Evolutionary conservation across 305 asterid species (phyloP).

Genomic region (Fraxinus paxiana): DNA sequence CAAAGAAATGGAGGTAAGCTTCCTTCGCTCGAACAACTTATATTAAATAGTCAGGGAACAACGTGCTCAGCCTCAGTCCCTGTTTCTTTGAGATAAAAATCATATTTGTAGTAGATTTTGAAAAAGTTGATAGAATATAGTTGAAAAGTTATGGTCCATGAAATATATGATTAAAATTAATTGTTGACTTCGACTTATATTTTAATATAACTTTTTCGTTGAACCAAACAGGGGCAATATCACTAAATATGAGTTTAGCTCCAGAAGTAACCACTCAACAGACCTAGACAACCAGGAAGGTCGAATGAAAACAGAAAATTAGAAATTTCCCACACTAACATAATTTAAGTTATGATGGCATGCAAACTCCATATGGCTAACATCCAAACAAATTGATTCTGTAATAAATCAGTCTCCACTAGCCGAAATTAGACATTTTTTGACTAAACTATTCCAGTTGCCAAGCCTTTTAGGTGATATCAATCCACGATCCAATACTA

Average conservation of each 20-base stretch:
- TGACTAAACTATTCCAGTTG: neutral
- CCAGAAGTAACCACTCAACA: neutral
- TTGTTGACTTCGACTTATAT: neutral
- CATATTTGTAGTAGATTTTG: neutral
- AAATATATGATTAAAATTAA: neutral
- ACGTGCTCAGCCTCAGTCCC: neutral
- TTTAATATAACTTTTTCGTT: neutral
- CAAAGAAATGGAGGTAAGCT: neutral
- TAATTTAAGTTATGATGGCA: neutral
- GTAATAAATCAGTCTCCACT: neutral
- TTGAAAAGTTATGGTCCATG: neutral
- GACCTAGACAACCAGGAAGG: neutral
- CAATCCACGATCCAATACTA: neutral
- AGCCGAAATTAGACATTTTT: neutral
- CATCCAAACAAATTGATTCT: slow-evolving; percentile 9
- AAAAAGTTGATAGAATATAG: neutral
- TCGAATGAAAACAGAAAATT: neutral
- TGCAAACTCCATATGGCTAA: slow-evolving; percentile 7
- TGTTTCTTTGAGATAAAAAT: neutral
- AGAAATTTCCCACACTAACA: slow-evolving; percentile 3
- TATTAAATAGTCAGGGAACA: neutral
- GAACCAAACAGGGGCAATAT: neutral
- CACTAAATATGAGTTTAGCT: neutral
- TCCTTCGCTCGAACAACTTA: neutral
- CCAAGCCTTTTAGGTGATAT: neutral